A percentile compares a stretch with the other conserved stretches of the same genome.
Evolutionary conservation across 768 basidiomycete species (phyloP).

Genomic region (Cyclocybe aegerita): DNA sequence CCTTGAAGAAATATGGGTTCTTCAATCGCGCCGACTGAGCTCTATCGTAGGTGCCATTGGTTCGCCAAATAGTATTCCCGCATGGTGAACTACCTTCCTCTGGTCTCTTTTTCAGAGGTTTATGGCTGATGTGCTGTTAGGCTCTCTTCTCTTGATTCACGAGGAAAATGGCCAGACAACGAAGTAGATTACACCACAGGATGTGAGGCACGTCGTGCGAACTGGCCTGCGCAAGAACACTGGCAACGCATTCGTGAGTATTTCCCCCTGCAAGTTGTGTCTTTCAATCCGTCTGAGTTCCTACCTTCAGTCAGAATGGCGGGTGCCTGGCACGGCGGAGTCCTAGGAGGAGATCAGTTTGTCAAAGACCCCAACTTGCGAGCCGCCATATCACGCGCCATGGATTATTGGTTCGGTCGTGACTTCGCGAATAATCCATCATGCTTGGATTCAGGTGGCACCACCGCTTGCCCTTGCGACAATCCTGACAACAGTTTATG

Average conservation of each 20-base stretch:
- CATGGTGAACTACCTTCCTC: slow-evolving; percentile 28
- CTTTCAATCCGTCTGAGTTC: not conserved
- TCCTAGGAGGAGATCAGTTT: slow-evolving; percentile 38
- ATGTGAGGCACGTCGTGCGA: slow-evolving; percentile 60
- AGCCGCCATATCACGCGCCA: slow-evolving; percentile 43
- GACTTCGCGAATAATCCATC: slow-evolving; percentile 49
- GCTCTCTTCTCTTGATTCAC: slow-evolving; percentile 44
- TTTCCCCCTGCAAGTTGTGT: not conserved
- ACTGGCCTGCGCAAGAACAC: slow-evolving; percentile 67
- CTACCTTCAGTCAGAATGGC: slow-evolving; percentile 46
- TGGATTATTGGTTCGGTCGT: slow-evolving; percentile 64
- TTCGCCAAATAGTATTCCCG: slow-evolving; percentile 28
- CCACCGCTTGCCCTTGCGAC: slow-evolving; percentile 50
- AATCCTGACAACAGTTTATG: slow-evolving; percentile 45
- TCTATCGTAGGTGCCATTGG: slow-evolving; percentile 39
- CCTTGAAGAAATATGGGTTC: slow-evolving; percentile 17
- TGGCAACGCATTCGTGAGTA: slow-evolving; percentile 52
- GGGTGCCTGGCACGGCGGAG: slow-evolving; percentile 56
- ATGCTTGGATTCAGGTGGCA: slow-evolving; percentile 58
- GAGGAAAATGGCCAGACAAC: slow-evolving; percentile 54
- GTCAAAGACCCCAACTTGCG: slow-evolving; percentile 39
- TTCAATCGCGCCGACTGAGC: slow-evolving; percentile 34
- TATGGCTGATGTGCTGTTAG: slow-evolving; percentile 23
- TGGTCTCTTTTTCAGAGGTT: not conserved
- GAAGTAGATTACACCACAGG: slow-evolving; percentile 66